Evolutionary conservation across 768 basidiomycete species (phyloP).

Genomic region (Russula olivacea): DNA sequence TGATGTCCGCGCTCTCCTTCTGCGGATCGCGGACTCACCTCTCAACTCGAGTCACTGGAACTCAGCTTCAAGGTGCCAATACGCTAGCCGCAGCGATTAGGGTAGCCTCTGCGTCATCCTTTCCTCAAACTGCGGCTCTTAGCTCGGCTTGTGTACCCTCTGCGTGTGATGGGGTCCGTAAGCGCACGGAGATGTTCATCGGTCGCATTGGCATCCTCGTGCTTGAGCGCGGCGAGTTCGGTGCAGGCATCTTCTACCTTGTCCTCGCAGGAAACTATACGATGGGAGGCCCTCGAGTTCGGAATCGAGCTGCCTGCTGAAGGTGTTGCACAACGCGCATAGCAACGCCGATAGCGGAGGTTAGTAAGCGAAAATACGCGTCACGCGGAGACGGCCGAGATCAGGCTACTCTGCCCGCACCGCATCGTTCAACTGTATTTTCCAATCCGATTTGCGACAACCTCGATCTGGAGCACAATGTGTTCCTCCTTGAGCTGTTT

Average conservation of each 20-base stretch:
- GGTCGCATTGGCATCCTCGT: constrained; percentile 48
- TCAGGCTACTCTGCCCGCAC: too few species aligned
- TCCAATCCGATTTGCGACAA: too few species aligned
- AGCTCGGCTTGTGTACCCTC: constrained; percentile 42
- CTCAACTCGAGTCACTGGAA: constrained; percentile 42
- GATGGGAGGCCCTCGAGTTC: constrained; percentile 47
- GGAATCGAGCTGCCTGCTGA: constrained; percentile 49
- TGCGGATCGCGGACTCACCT: constrained; percentile 63
- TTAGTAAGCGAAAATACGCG: too few species aligned
- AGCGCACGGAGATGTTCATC: constrained; percentile 45
- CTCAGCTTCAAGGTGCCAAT: constrained; percentile 51
- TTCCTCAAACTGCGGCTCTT: constrained; percentile 47
- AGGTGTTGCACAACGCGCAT: constrained; percentile 47
- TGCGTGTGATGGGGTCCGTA: constrained; percentile 43
- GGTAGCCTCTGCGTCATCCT: constrained; percentile 51
- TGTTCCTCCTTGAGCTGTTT: too few species aligned
- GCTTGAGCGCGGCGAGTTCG: constrained; percentile 47
- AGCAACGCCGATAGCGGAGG: constrained; percentile 41
- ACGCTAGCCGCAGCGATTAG: constrained; percentile 45
- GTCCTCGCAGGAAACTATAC: constrained; percentile 43
- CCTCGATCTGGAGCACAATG: too few species aligned
- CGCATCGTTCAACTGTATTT: too few species aligned
- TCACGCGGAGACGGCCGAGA: too few species aligned
- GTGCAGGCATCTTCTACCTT: constrained; percentile 50
- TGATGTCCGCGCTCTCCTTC: constrained; percentile 68